Base-by-base conservation (phyloP, 192 early-diverging fungal genomes). In the Lunasporangiospora selenospora region DNA sequence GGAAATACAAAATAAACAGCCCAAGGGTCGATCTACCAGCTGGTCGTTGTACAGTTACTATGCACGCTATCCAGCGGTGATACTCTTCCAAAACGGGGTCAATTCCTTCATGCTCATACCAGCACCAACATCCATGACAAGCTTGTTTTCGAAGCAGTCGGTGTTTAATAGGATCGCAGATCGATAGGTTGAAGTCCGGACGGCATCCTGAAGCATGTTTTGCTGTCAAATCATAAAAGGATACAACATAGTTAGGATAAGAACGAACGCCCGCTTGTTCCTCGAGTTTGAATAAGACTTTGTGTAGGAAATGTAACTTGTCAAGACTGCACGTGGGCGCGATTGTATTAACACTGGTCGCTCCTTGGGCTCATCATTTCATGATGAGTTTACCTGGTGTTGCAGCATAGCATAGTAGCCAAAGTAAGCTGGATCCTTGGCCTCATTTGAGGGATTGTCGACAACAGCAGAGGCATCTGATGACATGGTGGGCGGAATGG, bases 161-260 rank as follows among this genome's bases (percentile, higher is more conserved):
- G 86, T 76, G 75, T 97, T 98, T 34, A 88, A 73, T 6, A 93
- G 61, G 49, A 99, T 99, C 4, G 97, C 95, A 19, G 89, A 89
- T 58, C 94, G 90, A 77, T 98, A 99, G 23, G 93, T 85, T 8
- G 93, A 92, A n/a, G 97, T 99, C 30, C 97, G 83, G 18, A 99
- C 90, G 24, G 83, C 86, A 73, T 99, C 97, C 80, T 95, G 90
- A 13, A 98, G 87, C 96, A 98, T 98, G 77, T 98, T 98, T 87
- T 96, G 94, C 91, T 97, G 81, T n/a, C 26, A 26, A 41, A 37
- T 15, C 21, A 23, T 29, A n/a, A n/a, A n/a, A n/a, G n/a, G n/a
- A n/a, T n/a, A n/a, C n/a, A n/a, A n/a, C n/a, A n/a, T n/a, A n/a
- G n/a, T n/a, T n/a, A n/a, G n/a, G n/a, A n/a, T n/a, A n/a, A n/a